Percentiles rank a stretch among this genome's conserved stretches.
Conservation (phyloP, 345 rosid species). For the Litchi chinensis region DNA sequence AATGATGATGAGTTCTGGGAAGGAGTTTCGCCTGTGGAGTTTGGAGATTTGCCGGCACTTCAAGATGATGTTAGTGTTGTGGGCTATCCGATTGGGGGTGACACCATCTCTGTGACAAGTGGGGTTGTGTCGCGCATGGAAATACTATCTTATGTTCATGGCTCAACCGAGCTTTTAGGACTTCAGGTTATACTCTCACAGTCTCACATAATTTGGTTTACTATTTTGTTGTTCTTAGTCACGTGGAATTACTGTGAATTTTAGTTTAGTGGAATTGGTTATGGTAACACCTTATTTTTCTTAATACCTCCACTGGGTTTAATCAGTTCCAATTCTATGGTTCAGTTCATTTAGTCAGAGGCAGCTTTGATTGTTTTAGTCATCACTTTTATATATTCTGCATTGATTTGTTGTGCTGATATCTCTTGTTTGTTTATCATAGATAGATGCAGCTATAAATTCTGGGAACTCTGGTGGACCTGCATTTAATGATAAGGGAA, state of each 20-base stretch:
- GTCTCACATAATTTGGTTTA: not conserved
- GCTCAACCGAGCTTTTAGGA: constrained; percentile 92
- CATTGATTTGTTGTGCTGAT: not conserved
- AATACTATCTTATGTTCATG: constrained; percentile 88
- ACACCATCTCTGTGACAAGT: constrained; percentile 94
- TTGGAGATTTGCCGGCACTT: constrained; percentile 90
- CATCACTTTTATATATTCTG: not conserved
- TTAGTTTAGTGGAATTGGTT: not conserved
- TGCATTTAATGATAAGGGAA: constrained; percentile 89
- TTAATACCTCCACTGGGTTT: not conserved
- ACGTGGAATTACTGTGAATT: not conserved
- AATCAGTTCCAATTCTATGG: not conserved
- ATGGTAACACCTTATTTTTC: not conserved
- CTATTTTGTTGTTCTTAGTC: not conserved
- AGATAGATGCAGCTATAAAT: constrained; percentile 98
- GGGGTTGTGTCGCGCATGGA: constrained; percentile 95
- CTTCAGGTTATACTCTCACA: constrained; percentile 55
- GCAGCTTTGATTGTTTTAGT: not conserved
- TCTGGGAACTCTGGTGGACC: constrained; percentile 99
- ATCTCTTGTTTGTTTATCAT: constrained; percentile 22
- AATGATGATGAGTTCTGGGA: constrained; percentile 93
- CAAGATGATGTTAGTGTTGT: constrained; percentile 98
- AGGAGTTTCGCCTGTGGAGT: constrained; percentile 82
- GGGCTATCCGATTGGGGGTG: constrained; percentile 96
- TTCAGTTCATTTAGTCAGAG: not conserved